Evolutionary conservation across 2,329 filamentous ascomycete species (phyloP), one percentile per base, ranked within the genome.

Genomic region (Colletotrichum chlorophyti): DNA sequence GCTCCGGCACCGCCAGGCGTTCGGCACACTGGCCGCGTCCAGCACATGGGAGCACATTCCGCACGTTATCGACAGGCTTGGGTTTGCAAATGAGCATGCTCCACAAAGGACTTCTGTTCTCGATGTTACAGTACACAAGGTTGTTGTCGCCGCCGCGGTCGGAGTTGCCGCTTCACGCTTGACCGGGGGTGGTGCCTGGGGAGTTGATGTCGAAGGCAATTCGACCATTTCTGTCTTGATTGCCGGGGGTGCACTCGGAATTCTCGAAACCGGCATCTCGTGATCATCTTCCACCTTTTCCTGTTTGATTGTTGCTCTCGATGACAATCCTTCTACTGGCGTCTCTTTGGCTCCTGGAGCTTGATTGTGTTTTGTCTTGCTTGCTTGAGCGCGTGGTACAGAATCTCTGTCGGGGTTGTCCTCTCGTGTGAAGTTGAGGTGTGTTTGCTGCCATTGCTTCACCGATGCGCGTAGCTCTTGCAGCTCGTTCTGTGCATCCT

Each of bases 31-130:
- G 0, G 73, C 67, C 1, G 79, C 73, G 40, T 83, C 78, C 2
- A 94, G 74, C 1, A 93, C 90, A 63, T 94, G 85, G 21, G 86
- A 82, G 70, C 91, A 95, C 50, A 88, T 81, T 7, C 72, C 73
- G 70, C 91, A 95, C 4, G 84, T 89, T 2, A 85, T 72, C 7
- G 83, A 76, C 8, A 68, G 66, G 1, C 68, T 43, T 6, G 80
- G 74, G 68, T 92, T 93, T 47, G 76, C 74, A 47, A 89, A 83
- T 0, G 90, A 92, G 71, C 91, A 96, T 52, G 90, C 76, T 1
- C 80, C 75, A 66, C 90, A 90, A 14, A 47, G 6, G 11, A 37
- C 26, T 17, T 40, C 38, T 37, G 7, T 40, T 9, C 14, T 23
- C 32, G 21, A 15, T 15, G 21, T 11, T n/a, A 19, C 19, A 15